phyloP scores from a whole-genome alignment of 225 moss, liverwort and hornwort species.

The Antitrichia curtipendula region DNA sequence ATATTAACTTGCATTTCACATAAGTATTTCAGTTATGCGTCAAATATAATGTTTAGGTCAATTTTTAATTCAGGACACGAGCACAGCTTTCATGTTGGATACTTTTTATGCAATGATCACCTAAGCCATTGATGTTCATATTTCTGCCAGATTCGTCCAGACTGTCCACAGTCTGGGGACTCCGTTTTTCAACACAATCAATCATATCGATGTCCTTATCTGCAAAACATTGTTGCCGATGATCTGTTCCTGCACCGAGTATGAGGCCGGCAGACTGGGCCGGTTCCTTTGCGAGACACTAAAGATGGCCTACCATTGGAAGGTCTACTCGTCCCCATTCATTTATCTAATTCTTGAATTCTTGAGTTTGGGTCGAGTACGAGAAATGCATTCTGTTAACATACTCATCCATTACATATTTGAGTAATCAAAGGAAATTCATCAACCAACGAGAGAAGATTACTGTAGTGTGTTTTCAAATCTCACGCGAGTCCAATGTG shows the following conservation, averaged over 20 bases:
- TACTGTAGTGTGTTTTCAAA: neutral
- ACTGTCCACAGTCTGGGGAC: slow-evolving; percentile 91
- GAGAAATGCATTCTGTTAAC: neutral
- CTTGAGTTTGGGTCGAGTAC: neutral
- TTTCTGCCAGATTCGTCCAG: slow-evolving; percentile 73
- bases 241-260: slow-evolving; percentile 99
- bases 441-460: neutral
- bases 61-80: neutral
- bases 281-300: slow-evolving; percentile 93
- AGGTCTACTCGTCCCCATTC: slow-evolving; percentile 33
- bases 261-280: slow-evolving; percentile 92
- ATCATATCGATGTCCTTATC: slow-evolving; percentile 94
- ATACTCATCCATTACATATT: neutral
- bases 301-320: slow-evolving; percentile 99
- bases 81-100: neutral
- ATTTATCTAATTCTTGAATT: neutral
- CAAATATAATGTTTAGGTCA: neutral
- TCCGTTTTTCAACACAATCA: slow-evolving; percentile 95
- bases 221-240: slow-evolving; percentile 98
- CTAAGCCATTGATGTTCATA: neutral
- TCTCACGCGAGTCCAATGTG: neutral
- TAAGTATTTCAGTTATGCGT: neutral
- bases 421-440: neutral
- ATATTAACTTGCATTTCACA: neutral
- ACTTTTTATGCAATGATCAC: neutral